Evolutionary conservation across 192 early-diverging fungal genomes (phyloP).

Genomic region (Funneliformis mosseae): DNA sequence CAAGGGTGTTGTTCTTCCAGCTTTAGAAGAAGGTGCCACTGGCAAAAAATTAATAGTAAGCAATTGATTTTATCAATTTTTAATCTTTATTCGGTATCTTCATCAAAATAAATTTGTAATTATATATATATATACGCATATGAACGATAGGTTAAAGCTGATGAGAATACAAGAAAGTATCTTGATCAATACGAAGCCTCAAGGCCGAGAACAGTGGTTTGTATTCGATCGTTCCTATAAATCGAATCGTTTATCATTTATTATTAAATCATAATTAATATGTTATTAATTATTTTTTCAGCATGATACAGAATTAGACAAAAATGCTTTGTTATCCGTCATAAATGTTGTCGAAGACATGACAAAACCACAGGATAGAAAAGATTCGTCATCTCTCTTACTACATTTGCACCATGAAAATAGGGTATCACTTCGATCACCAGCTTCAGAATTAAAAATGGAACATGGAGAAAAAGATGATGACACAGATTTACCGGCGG

Average conservation of each 20-base stretch:
- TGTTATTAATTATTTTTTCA: constrained; percentile 23
- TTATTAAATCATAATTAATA: neutral
- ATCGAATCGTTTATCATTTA: neutral
- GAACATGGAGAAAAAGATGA: constrained; percentile 39
- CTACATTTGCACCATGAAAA: constrained; percentile 17
- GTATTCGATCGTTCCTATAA: constrained; percentile 6
- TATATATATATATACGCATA: constrained; percentile 33
- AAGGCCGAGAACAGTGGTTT: constrained; percentile 44
- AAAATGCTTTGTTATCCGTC: constrained; percentile 48
- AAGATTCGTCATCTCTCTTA: constrained; percentile 12
- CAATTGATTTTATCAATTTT: neutral
- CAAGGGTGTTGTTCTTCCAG: constrained; percentile 44
- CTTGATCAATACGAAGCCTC: constrained; percentile 44
- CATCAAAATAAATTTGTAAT: neutral
- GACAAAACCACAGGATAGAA: constrained; percentile 34
- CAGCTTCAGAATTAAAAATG: constrained; percentile 23
- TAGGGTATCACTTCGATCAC: constrained; percentile 11
- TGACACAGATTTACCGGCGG: constrained; percentile 50
- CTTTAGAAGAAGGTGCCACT: constrained; percentile 40
- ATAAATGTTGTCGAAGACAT: constrained; percentile 49
- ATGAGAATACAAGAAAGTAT: constrained; percentile 42
- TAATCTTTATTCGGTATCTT: neutral
- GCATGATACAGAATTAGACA: constrained; percentile 52
- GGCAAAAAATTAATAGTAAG: constrained; percentile 55
- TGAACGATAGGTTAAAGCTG: constrained; percentile 25